Conservation (phyloP, 768 basidiomycete genomes). For the Termitomyces sp. region DNA sequence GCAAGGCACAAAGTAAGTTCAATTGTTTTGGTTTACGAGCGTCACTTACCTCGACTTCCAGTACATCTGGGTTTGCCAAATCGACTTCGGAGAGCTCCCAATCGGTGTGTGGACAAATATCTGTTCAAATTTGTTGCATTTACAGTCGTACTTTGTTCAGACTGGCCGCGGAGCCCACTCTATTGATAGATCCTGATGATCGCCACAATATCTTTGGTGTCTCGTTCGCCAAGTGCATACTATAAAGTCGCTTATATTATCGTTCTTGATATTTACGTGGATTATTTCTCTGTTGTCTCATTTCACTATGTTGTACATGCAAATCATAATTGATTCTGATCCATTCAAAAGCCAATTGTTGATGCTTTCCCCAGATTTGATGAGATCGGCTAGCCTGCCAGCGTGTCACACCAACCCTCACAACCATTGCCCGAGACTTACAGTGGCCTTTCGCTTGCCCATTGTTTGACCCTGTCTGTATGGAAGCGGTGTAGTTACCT, state of each 20-base stretch:
- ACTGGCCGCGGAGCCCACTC: constrained; percentile 3
- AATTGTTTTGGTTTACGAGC: not conserved
- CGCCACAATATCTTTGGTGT: constrained; percentile 7
- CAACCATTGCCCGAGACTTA: constrained; percentile 1
- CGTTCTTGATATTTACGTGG: not conserved
- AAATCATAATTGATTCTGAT: not conserved
- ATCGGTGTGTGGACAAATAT: not conserved
- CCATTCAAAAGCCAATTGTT: not conserved
- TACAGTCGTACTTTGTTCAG: not conserved
- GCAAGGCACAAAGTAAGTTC: constrained; percentile 24
- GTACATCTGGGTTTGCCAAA: constrained; percentile 8
- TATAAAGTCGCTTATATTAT: not conserved
- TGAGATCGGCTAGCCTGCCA: constrained; percentile 9
- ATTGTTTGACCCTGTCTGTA: constrained; percentile 24
- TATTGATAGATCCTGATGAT: constrained; percentile 2
- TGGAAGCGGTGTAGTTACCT: constrained; percentile 36
- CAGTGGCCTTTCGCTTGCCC: constrained; percentile 7
- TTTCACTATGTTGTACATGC: not conserved
- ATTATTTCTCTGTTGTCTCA: not conserved
- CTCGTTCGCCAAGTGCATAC: constrained; percentile 12
- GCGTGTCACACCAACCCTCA: constrained; percentile 7
- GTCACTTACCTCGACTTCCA: not conserved
- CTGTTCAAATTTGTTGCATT: not conserved
- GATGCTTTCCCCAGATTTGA: constrained; percentile 7
- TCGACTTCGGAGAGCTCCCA: not conserved